phyloP scores from a whole-genome alignment of 306 rosid species.

The Vigna radiata region DNA sequence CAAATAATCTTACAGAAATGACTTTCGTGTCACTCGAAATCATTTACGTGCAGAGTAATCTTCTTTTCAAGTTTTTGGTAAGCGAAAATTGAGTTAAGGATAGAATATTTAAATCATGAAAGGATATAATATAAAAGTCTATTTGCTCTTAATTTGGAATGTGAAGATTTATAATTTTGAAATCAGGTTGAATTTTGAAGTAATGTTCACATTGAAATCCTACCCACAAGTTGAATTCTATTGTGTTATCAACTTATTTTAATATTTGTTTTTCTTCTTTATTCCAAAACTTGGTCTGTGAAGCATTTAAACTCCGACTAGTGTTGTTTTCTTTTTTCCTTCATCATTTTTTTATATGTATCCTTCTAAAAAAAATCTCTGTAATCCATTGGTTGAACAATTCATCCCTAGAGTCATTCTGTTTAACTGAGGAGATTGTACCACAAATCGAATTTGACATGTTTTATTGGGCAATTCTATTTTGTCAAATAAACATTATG shows the following conservation, averaged over 20 bases:
- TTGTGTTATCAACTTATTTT: conserved; percentile 13
- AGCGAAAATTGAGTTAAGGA: background rate
- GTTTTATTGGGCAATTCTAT: conserved; percentile 4
- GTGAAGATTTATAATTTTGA: conserved; percentile 21
- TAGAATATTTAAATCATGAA: conserved; percentile 15
- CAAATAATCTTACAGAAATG: conserved; percentile 5
- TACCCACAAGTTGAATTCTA: background rate
- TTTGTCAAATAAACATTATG: conserved; percentile 21
- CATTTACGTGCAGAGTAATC: conserved; percentile 12
- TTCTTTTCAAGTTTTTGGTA: background rate
- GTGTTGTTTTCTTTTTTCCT: background rate
- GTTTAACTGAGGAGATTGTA: background rate
- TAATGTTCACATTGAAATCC: conserved; percentile 8
- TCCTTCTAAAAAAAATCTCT: background rate
- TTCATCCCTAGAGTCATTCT: conserved; percentile 15
- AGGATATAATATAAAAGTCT: background rate
- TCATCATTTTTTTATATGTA: conserved; percentile 14
- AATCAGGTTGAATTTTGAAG: conserved; percentile 30
- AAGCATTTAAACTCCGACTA: background rate
- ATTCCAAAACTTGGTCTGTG: background rate
- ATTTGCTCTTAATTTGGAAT: conserved; percentile 17
- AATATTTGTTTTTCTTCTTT: background rate
- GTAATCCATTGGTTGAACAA: conserved; percentile 23
- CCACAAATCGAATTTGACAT: conserved; percentile 21
- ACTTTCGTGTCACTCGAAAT: conserved; percentile 14